Evolutionary conservation across 805 yeast species (phyloP).

Genomic region (Lipomyces orientalis): DNA sequence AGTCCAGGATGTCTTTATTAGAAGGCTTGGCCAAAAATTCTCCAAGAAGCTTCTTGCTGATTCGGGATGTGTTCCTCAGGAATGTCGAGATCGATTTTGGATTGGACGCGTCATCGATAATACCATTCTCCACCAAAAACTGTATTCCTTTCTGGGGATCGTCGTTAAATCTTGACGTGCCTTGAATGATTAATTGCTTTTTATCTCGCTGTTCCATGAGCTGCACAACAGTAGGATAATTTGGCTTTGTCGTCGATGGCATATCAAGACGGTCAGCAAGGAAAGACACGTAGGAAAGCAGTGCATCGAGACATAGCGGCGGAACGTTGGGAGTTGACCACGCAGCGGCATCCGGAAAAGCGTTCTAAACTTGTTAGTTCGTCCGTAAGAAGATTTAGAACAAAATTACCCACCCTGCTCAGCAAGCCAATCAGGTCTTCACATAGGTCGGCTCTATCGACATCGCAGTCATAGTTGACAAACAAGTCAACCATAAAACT

Average conservation of each 20-base stretch:
- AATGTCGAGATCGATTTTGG: constrained; percentile 72
- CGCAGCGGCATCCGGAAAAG: constrained; percentile 84
- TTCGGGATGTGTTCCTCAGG: constrained; percentile 75
- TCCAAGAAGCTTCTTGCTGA: constrained; percentile 88
- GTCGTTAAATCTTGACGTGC: constrained; percentile 76
- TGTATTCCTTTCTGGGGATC: constrained; percentile 79
- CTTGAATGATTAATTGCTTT: constrained; percentile 77
- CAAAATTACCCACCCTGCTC: constrained; percentile 52
- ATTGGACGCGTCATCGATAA: constrained; percentile 60
- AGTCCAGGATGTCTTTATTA: constrained; percentile 61
- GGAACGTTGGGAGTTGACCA: constrained; percentile 86
- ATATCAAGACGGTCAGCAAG: constrained; percentile 37
- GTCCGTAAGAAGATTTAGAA: not conserved
- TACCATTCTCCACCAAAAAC: constrained; percentile 65
- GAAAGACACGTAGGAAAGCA: constrained; percentile 55
- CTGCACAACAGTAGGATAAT: constrained; percentile 24
- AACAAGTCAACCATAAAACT: constrained; percentile 75
- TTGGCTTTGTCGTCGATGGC: constrained; percentile 12
- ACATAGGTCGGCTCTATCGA: constrained; percentile 81
- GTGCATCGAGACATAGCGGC: constrained; percentile 89
- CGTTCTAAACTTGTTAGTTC: constrained; percentile 48
- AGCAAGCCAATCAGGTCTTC: constrained; percentile 69
- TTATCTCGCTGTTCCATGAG: constrained; percentile 41
- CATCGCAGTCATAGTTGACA: constrained; percentile 87
- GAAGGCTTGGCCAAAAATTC: constrained; percentile 80